Evolutionary conservation across 2,329 filamentous ascomycete species (phyloP).

Genomic region (Cladosporium cucumerinum): DNA sequence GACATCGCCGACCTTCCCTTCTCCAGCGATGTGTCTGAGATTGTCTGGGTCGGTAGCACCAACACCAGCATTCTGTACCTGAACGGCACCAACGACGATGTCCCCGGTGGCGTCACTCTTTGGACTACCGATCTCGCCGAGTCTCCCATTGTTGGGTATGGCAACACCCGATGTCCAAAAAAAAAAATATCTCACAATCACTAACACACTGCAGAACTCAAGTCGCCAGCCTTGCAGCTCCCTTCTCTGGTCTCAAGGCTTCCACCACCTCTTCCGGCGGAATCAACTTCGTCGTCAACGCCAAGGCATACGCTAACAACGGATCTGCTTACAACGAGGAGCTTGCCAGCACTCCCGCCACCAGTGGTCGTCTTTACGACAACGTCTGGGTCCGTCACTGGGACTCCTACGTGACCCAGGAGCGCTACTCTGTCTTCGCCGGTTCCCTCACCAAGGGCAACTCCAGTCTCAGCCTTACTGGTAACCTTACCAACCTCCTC

Average conservation of each 20-base stretch:
- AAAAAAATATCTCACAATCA: neutral
- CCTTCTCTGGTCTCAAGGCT: constrained; percentile 40
- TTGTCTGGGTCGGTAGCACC: constrained; percentile 33
- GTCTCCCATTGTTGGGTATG: constrained; percentile 22
- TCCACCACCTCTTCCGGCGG: constrained; percentile 26
- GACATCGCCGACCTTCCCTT: constrained; percentile 26
- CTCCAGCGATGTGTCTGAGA: constrained; percentile 24
- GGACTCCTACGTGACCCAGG: constrained; percentile 50
- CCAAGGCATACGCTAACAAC: constrained; percentile 28
- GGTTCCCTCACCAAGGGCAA: constrained; percentile 37
- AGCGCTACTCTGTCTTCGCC: constrained; percentile 50
- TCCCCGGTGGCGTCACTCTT: constrained; percentile 35
- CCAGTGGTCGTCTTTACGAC: constrained; percentile 49
- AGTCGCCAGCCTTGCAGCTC: constrained; percentile 32
- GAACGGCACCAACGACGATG: constrained; percentile 25
- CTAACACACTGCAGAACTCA: constrained; percentile 21
- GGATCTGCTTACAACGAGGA: constrained; percentile 47
- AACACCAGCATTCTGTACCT: constrained; percentile 31
- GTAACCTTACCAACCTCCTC: constrained; percentile 24
- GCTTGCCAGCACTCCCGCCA: constrained; percentile 43
- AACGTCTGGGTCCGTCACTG: constrained; percentile 53
- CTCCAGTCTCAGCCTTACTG: constrained; percentile 19
- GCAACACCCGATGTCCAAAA: neutral
- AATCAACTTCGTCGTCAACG: constrained; percentile 29
- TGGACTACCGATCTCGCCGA: constrained; percentile 37